Evolutionary conservation across 2,329 filamentous ascomycete species (phyloP).

Genomic region (Metarhizium album): DNA sequence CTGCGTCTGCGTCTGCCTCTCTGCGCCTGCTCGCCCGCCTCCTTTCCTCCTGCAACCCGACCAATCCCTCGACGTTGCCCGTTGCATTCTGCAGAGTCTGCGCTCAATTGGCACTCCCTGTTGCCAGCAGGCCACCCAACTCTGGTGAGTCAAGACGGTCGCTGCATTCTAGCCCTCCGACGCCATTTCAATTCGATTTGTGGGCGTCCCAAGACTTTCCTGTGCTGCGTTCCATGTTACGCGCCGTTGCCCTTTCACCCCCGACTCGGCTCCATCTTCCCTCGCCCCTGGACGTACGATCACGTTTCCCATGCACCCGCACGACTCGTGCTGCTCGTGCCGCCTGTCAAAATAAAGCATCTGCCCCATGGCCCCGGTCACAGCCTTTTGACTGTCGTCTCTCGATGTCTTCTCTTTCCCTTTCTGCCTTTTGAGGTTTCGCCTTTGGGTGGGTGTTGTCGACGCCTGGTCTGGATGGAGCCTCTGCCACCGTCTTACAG

Average conservation of each 20-base stretch:
- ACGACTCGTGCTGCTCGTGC: constrained; percentile 8
- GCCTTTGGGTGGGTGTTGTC: background rate
- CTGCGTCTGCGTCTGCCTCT: background rate
- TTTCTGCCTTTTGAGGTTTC: background rate
- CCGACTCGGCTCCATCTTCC: background rate
- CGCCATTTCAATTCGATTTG: background rate
- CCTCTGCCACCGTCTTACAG: background rate
- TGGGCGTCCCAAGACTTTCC: too few species aligned
- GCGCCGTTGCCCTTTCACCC: background rate
- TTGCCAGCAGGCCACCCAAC: background rate
- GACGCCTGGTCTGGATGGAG: background rate
- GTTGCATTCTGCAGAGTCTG: background rate
- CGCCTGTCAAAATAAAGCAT: constrained; percentile 1
- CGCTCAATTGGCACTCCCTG: constrained; percentile 2
- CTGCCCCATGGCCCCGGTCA: background rate
- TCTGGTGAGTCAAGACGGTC: background rate
- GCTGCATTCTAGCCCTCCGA: background rate
- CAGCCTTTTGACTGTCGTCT: background rate
- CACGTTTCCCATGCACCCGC: constrained; percentile 3
- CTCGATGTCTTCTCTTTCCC: background rate
- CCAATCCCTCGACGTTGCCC: background rate
- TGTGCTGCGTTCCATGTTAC: background rate
- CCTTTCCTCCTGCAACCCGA: background rate
- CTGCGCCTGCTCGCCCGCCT: background rate
- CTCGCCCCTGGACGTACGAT: constrained; percentile 1